phyloP scores from a whole-genome alignment of 768 basidiomycete genomes.

The Termitomyces sp. region DNA sequence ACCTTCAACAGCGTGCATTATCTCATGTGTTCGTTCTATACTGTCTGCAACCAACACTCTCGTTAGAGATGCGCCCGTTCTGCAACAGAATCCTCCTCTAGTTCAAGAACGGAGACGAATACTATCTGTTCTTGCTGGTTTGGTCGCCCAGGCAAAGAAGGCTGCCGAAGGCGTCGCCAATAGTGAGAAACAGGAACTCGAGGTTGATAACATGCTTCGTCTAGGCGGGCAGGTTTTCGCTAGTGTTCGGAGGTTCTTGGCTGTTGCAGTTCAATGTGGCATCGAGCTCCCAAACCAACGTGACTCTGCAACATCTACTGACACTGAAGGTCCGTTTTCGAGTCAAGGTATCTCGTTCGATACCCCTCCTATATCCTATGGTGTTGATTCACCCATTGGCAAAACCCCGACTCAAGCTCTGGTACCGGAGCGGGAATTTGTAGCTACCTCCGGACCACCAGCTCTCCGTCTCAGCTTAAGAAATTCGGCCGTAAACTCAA shows the following conservation, averaged over 20 bases:
- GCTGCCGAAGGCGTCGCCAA: constrained; percentile 48
- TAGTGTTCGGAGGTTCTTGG: constrained; percentile 74
- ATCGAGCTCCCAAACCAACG: constrained; percentile 55
- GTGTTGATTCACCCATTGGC: constrained; percentile 21
- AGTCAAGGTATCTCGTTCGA: constrained; percentile 25
- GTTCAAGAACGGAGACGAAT: constrained; percentile 79
- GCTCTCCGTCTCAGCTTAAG: constrained; percentile 42
- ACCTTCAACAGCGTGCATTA: constrained; percentile 90
- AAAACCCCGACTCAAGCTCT: constrained; percentile 30
- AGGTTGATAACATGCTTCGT: constrained; percentile 74
- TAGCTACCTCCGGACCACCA: constrained; percentile 21
- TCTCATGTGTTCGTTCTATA: constrained; percentile 87
- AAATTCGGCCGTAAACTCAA: constrained; percentile 15
- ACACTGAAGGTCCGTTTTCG: constrained; percentile 24
- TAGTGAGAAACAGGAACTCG: constrained; percentile 41
- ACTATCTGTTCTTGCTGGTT: constrained; percentile 68
- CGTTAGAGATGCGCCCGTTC: constrained; percentile 69
- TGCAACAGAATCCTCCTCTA: constrained; percentile 61
- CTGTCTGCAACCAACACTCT: constrained; percentile 81
- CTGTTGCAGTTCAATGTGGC: constrained; percentile 70
- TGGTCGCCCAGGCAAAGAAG: constrained; percentile 77
- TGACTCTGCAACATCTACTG: constrained; percentile 25
- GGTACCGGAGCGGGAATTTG: constrained; percentile 16
- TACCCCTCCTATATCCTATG: constrained; percentile 20
- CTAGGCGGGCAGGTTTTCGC: constrained; percentile 78